Evolutionary conservation across 768 basidiomycete genomes (phyloP).

Genomic region (Tulasnella sp.): DNA sequence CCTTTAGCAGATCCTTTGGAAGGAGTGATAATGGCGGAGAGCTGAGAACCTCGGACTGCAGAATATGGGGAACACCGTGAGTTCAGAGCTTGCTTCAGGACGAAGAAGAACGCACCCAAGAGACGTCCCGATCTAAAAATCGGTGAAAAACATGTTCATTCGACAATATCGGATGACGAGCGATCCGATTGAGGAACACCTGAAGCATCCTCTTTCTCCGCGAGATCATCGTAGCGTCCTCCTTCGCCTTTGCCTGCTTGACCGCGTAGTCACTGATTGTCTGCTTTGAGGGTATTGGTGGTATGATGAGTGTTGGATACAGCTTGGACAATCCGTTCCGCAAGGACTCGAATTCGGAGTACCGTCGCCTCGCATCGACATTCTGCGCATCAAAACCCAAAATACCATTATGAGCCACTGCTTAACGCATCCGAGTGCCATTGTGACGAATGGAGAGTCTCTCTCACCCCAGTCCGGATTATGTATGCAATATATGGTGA

Average conservation of each 20-base stretch:
- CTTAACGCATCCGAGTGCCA: too few relatives aligned
- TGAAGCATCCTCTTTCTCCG: slow-evolving; percentile 89
- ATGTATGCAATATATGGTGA: slow-evolving; percentile 93
- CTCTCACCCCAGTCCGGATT: slow-evolving; percentile 70
- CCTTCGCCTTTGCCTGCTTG: slow-evolving; percentile 93
- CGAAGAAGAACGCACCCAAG: slow-evolving; percentile 56
- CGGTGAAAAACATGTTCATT: slow-evolving; percentile 94
- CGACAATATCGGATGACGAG: slow-evolving; percentile 85
- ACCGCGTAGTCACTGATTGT: slow-evolving; percentile 92
- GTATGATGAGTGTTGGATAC: slow-evolving; percentile 93
- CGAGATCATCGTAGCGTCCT: slow-evolving; percentile 85
- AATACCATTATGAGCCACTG: slow-evolving; percentile 17
- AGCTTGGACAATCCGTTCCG: slow-evolving; percentile 71
- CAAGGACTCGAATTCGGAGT: slow-evolving; percentile 95
- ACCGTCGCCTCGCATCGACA: slow-evolving; percentile 75
- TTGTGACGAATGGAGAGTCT: slow-evolving; percentile 14
- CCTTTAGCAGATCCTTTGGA: slow-evolving; percentile 92
- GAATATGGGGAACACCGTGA: background rate
- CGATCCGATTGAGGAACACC: slow-evolving; percentile 85
- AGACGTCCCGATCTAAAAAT: slow-evolving; percentile 90
- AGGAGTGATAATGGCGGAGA: slow-evolving; percentile 83
- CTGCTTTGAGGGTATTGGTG: slow-evolving; percentile 96
- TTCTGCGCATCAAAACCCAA: slow-evolving; percentile 37
- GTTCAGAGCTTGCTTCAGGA: background rate
- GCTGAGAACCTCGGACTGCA: slow-evolving; percentile 79